Percentiles rank a stretch among this genome's conserved stretches.
Conservation (phyloP, 2,329 filamentous ascomycete species). For the Myrmaecium sp. region DNA sequence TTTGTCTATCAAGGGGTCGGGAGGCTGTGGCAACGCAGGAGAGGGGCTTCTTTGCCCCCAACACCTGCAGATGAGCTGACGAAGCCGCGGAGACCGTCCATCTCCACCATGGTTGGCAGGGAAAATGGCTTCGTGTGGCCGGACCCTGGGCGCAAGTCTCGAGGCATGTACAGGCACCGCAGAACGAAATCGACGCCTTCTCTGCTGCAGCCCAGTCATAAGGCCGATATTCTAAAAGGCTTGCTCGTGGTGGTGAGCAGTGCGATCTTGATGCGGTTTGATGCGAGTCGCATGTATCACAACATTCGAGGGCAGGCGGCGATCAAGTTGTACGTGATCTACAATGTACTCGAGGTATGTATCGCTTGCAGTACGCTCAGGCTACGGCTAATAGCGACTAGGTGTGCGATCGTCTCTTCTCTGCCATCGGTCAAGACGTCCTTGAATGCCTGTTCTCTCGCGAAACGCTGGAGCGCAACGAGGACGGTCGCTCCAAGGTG, state of each 20-base stretch:
- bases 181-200: slow-evolving; percentile 76
- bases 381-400: slow-evolving; percentile 10
- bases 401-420: slow-evolving; percentile 75
- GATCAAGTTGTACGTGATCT: slow-evolving; percentile 97
- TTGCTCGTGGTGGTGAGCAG: slow-evolving; percentile 76
- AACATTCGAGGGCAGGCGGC: slow-evolving; percentile 90
- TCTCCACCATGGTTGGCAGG: slow-evolving; percentile 8
- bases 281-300: slow-evolving; percentile 96
- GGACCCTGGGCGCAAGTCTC: slow-evolving; percentile 16
- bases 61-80: background rate
- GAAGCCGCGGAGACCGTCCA: background rate
- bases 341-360: slow-evolving; percentile 75
- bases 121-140: slow-evolving; percentile 11
- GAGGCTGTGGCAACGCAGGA: slow-evolving; percentile 50
- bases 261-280: slow-evolving; percentile 70
- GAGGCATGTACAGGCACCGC: slow-evolving; percentile 38
- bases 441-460: slow-evolving; percentile 88
- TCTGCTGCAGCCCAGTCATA: slow-evolving; percentile 70
- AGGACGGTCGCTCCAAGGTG: slow-evolving; percentile 80
- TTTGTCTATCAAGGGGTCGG: slow-evolving; percentile 71
- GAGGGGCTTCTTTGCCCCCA: background rate
- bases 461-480: slow-evolving; percentile 76
- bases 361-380: slow-evolving; percentile 1
- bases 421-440: slow-evolving; percentile 86
- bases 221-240: slow-evolving; percentile 87